phyloP scores from a whole-genome alignment of 2,329 filamentous ascomycete genomes.

The Paraconiothyrium sp. region DNA sequence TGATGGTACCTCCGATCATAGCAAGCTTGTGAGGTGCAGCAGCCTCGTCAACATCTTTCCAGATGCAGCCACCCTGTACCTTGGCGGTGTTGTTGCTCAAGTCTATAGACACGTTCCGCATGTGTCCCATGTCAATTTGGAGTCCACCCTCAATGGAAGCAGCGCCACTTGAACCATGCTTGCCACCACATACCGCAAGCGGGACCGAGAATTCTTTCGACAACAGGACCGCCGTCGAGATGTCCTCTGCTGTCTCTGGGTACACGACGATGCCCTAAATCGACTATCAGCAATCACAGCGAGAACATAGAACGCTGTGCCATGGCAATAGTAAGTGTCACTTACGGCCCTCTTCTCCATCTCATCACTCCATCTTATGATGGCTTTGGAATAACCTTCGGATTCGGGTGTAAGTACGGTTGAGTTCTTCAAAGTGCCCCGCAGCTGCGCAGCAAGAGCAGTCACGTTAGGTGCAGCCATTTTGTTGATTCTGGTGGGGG shows the following conservation, averaged over 20 bases:
- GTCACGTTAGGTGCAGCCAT: constrained; percentile 6
- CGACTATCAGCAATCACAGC: neutral
- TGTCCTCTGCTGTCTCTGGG: constrained; percentile 7
- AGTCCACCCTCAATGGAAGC: constrained; percentile 6
- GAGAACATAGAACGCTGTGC: neutral
- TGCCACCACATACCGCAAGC: constrained; percentile 7
- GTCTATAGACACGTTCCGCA: constrained; percentile 1
- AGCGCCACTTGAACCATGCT: constrained; percentile 7
- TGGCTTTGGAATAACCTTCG: constrained; percentile 25
- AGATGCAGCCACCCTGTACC: constrained; percentile 6
- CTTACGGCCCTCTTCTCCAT: constrained; percentile 27
- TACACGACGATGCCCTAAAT: constrained; percentile 5
- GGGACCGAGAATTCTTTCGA: constrained; percentile 4
- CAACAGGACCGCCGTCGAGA: constrained; percentile 1
- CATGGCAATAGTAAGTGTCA: neutral
- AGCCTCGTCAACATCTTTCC: constrained; percentile 8
- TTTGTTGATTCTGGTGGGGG: neutral
- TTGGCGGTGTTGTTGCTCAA: constrained; percentile 10
- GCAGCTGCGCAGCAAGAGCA: constrained; percentile 14
- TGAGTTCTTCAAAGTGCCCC: constrained; percentile 20
- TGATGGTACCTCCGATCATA: constrained; percentile 8
- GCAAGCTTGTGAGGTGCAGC: neutral
- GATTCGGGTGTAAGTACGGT: constrained; percentile 23
- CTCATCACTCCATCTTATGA: constrained; percentile 29
- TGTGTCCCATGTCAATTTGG: constrained; percentile 6